Base-by-base conservation (phyloP, 1,284 basidiomycete genomes). In the Ustilago vetiveriae region DNA sequence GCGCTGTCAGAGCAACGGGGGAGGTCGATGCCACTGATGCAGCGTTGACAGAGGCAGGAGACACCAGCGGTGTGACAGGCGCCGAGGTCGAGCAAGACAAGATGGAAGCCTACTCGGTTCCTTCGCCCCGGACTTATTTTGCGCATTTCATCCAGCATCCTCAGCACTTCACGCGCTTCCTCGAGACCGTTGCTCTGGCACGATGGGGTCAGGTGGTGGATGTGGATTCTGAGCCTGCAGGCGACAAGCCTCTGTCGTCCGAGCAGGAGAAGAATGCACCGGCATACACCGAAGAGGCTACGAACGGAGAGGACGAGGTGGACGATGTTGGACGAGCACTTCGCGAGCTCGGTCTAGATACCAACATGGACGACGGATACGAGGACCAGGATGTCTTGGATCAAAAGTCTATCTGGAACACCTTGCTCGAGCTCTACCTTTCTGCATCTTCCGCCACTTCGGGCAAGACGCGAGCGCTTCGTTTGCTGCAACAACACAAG, bases 91-190 rank as follows among this genome's bases (percentile, higher is more conserved):
- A 47, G 35, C 30, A 14, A 16, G 48, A 51, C 26, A 53, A 39
- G 56, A 46, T 54, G 56, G 57, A 58, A 6, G 60, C 77, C 11
- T 84, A 84, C 51, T 87, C 87, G 59, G 85, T 88, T 0, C 91
- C 92, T 0, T 92, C 92, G 0, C 93, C 94, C 0, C 86, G 89
- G 1, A 85, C 90, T 27, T 97, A 93, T 82, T 98, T 98, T 77
- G 89, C 94, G 0, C 92, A 96, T 82, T 98, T 97, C 72, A 90
- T 97, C 36, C 92, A 94, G 74, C 92, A 95, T 76, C 88, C 90
- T 59, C 85, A 85, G 2, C 88, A 91, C 50, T 95, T 98, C 74
- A 86, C 92, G 33, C 85, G 87, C 2, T 98, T 98, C 82, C 86
- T 98, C 7, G 94, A 98, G 84, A 89, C 89, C 1, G 90, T 98